Evolutionary conservation across 2,329 filamentous ascomycete species (phyloP), one percentile per base, ranked within the genome.

Genomic region (Didymella lethalis): DNA sequence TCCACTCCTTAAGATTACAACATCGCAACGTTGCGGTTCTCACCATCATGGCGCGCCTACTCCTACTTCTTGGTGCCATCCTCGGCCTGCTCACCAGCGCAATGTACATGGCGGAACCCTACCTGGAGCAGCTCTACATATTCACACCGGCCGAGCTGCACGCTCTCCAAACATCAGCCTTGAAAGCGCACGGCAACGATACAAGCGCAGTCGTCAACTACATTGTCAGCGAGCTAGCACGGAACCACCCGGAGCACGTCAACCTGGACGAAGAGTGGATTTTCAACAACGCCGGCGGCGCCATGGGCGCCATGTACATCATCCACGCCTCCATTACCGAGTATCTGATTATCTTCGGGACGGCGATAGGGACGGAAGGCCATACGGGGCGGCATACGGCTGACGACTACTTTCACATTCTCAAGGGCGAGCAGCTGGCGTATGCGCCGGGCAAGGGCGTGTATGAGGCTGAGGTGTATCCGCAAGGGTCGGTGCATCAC

Each of bases 341-440:
- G 60, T 72, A 72, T 26, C 54, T 72, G 29, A 70, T 72, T 45
- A 48, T 72, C 1, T 72, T 72, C 50, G 70, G 70, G 0, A 91
- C 90, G 1, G 85, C 91, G 10, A 80, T 93, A 67, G 92, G 92
- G 69, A 96, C 93, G 12, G 92, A 96, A 79, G 93, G 93, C 62
- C 92, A 96, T 83, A 87, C 87, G 1, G 93, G 93, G 64, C 90
- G 92, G 49, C 93, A 96, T 84, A 94, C 92, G 12, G 92, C 92
- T 16, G 91, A 96, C 79, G 93, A 97, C 83, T 97, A 95, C 84
- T 97, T 97, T 84, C 87, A 93, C 83, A 96, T 97, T 82, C 84
- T 97, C 31, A 82, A 83, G 32, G 93, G 93, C 69, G 87, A 88
- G 69, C 88, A 96, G 79, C 83, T 86, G 69, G 90, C 92, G 64